Evolutionary conservation across 179 eudicot species (phyloP).

Genomic region (Silene vulgaris): DNA sequence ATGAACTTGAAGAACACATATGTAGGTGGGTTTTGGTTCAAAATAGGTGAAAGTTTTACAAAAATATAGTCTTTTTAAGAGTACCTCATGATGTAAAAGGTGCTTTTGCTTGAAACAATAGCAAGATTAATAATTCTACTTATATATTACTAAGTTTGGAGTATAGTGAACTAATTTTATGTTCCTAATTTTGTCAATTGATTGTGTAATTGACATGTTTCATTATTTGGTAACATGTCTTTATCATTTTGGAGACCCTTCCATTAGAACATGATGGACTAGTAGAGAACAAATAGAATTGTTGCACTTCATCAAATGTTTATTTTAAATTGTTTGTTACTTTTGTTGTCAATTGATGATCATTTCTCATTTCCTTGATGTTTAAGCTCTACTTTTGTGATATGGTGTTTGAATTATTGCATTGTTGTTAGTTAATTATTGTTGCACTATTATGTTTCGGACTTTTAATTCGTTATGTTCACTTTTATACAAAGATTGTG

Average conservation of each 20-base stretch:
- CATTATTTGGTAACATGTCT: conserved; percentile 26
- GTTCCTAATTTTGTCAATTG: conserved; percentile 20
- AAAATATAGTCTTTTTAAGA: conserved; percentile 12
- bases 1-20: not conserved
- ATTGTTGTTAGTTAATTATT: too few species aligned
- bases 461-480: too few species aligned
- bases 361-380: not conserved
- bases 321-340: not conserved
- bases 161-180: not conserved
- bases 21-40: conserved; percentile 7
- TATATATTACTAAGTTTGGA: not conserved
- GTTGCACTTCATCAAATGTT: not conserved
- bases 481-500: too few species aligned
- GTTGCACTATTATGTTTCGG: too few species aligned
- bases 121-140: conserved; percentile 7
- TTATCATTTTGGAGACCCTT: conserved; percentile 10
- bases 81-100: not conserved
- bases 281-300: not conserved
- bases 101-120: conserved; percentile 24
- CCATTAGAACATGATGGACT: not conserved
- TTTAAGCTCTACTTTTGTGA: too few species aligned
- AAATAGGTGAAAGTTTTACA: conserved; percentile 12
- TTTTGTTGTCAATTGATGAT: not conserved
- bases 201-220: conserved; percentile 23
- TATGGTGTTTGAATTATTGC: too few species aligned